Conservation (phyloP, 768 basidiomycete species). For the Phlegmacium glaucopus region DNA sequence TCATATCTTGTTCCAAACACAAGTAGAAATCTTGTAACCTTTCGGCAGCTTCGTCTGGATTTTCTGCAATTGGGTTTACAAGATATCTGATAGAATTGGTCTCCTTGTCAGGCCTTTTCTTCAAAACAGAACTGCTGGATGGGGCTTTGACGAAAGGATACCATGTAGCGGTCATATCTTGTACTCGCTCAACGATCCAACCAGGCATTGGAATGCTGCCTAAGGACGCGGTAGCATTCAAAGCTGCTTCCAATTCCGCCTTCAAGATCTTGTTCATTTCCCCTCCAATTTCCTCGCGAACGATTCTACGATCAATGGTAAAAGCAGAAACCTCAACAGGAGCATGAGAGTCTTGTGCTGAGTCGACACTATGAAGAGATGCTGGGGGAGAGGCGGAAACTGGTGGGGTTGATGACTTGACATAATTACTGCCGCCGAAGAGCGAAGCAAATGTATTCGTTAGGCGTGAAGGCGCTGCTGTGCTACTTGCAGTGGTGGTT, state of each 20-base stretch:
- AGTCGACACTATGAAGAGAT: conserved; percentile 30
- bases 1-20: conserved; percentile 60
- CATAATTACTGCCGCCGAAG: conserved; percentile 42
- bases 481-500: conserved; percentile 11
- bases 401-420: conserved; percentile 22
- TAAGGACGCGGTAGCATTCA: conserved; percentile 38
- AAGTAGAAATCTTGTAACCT: conserved; percentile 71
- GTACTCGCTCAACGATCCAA: conserved; percentile 63
- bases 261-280: conserved; percentile 51
- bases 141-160: conserved; percentile 48
- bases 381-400: conserved; percentile 26
- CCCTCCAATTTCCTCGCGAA: conserved; percentile 50
- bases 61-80: conserved; percentile 42
- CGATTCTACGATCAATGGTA: conserved; percentile 51
- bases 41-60: conserved; percentile 49
- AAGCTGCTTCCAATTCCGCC: conserved; percentile 48
- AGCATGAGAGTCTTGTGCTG: conserved; percentile 28
- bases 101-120: conserved; percentile 13
- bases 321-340: conserved; percentile 58
- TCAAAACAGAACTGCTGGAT: conserved; percentile 2
- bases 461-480: conserved; percentile 42
- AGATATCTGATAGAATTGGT: conserved; percentile 29
- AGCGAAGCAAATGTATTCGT: conserved; percentile 77
- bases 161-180: conserved; percentile 49
- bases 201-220: conserved; percentile 19